These are phyloP conservation scores for Escallonia herrerae DNA, from an alignment of 129 eudicot genomes.

Conservation along the genomic window DNA sequence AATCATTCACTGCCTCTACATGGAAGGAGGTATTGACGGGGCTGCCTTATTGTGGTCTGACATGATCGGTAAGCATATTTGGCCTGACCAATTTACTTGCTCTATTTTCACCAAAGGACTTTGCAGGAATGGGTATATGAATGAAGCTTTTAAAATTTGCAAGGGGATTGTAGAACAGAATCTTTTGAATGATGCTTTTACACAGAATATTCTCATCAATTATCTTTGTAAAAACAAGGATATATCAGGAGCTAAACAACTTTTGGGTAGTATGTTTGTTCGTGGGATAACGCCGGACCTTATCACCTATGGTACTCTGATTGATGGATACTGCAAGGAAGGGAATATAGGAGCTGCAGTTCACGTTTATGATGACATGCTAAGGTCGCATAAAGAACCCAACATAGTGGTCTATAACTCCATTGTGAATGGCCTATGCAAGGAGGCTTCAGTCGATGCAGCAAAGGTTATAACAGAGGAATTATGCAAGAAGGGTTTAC, in stretches of 20 bases:
- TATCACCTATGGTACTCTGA: conserved; percentile 52
- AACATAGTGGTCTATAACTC: conserved; percentile 55
- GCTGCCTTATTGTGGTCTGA: conserved; percentile 32
- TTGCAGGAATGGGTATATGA: conserved; percentile 44
- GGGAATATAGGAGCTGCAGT: conserved; percentile 37
- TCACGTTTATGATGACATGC: conserved; percentile 47
- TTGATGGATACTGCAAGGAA: conserved; percentile 44
- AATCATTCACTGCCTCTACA: conserved; percentile 44
- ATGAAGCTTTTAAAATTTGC: conserved; percentile 30
- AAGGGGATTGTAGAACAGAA: conserved; percentile 38
- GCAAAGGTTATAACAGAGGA: conserved; percentile 34
- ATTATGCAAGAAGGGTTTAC: conserved; percentile 24
- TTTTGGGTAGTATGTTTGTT: conserved; percentile 43
- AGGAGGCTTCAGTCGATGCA: conserved; percentile 32
- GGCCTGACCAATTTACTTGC: conserved; percentile 42
- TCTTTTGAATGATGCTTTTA: conserved; percentile 36
- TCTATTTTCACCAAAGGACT: conserved; percentile 47
- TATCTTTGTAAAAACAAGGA: conserved; percentile 35
- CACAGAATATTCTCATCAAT: conserved; percentile 37
- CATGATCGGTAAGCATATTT: conserved; percentile 44
- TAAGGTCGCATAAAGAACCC: conserved; percentile 37
- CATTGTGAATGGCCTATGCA: conserved; percentile 48
- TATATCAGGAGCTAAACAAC: conserved; percentile 24
- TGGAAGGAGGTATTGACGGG: conserved; percentile 38
- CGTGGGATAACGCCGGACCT: conserved; percentile 44